Evolutionary conservation across 192 early-diverging fungal species (phyloP), one percentile per base, ranked within the genome.

Genomic region (Fimicolochytrium jonesii): DNA sequence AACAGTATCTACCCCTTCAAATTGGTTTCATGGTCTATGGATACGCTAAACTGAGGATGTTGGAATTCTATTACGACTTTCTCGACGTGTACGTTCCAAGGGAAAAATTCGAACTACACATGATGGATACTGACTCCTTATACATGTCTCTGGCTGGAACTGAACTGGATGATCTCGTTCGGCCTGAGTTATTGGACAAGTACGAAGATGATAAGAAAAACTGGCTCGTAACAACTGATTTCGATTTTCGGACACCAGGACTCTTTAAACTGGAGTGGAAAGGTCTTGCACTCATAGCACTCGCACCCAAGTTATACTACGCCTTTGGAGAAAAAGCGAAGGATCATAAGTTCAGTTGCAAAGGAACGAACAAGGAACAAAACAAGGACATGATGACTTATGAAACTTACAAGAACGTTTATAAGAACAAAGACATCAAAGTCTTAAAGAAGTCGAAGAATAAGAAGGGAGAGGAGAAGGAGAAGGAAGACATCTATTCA

Each of bases 261-360:
- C 0, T 55, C 30, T 55, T 55, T 0, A 55, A 55, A 55, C 10
- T n/a, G 23, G 53, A 55, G 23, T 55, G 33, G 0, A 15, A 29
- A 15, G 53, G 53, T 11, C 10, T 11, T 11, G 53, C 30, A 0
- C 10, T 55, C 30, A 36, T 55, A 13, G 53, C 53, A 13, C 23
- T 55, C 10, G 53, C 53, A 55, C 33, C 53, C 15, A 55, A 55
- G 33, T 41, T 55, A 30, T 55, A 55, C 23, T 55, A 55, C 33
- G 25, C 30, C 0, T 15, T 55, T 23, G 53, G 53, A 0, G 30
- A 29, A 13, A 20, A 49, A 9, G 10, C 47, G 17, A 36, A 36
- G 15, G 1, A 55, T 23, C n/a, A n/a, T n/a, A 55, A 55, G 33
- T 39, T 55, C 13, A n/a, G 13, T 39, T n/a, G 53, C 53, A 55